These are phyloP conservation scores for Aureobasidium uvarum DNA, from an alignment of 2,329 filamentous ascomycete genomes.

Conservation along the genomic window DNA sequence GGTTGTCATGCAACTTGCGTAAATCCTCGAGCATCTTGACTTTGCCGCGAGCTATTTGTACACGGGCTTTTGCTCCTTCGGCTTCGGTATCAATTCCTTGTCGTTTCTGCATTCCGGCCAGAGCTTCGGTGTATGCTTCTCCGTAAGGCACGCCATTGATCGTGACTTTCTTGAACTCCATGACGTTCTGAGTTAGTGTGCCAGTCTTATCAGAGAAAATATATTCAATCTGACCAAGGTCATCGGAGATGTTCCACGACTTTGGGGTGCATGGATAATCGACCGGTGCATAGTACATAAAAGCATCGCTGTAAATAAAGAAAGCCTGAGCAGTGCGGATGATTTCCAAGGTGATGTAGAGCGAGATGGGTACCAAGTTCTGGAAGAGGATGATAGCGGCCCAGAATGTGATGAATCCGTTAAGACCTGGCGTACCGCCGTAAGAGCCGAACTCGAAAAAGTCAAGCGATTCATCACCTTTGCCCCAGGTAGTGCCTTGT, in stretches of 20 bases:
- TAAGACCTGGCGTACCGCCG: constrained; percentile 66
- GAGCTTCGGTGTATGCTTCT: constrained; percentile 95
- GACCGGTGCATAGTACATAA: constrained; percentile 95
- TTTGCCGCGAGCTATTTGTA: constrained; percentile 77
- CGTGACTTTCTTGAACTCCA: constrained; percentile 99
- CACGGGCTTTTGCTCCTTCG: constrained; percentile 68
- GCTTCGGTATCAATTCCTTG: constrained; percentile 82
- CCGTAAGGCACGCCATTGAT: constrained; percentile 96
- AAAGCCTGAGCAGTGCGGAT: constrained; percentile 89
- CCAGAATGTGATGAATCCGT: constrained; percentile 97
- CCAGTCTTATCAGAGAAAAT: constrained; percentile 97
- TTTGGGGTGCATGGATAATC: constrained; percentile 96
- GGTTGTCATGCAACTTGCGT: constrained; percentile 79
- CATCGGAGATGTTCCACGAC: constrained; percentile 98
- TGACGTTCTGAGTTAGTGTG: constrained; percentile 86
- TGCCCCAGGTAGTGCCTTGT: constrained; percentile 78
- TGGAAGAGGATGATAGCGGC: constrained; percentile 92
- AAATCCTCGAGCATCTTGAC: constrained; percentile 69
- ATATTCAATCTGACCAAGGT: constrained; percentile 97
- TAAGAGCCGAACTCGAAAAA: constrained; percentile 81
- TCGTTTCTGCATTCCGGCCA: constrained; percentile 92
- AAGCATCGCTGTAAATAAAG: constrained; percentile 94
- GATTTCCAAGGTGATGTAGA: constrained; percentile 97
- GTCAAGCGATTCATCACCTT: constrained; percentile 68
- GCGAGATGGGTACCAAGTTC: constrained; percentile 96